Base-by-base conservation (phyloP, 768 basidiomycete genomes). In the Lentinula sp. region DNA sequence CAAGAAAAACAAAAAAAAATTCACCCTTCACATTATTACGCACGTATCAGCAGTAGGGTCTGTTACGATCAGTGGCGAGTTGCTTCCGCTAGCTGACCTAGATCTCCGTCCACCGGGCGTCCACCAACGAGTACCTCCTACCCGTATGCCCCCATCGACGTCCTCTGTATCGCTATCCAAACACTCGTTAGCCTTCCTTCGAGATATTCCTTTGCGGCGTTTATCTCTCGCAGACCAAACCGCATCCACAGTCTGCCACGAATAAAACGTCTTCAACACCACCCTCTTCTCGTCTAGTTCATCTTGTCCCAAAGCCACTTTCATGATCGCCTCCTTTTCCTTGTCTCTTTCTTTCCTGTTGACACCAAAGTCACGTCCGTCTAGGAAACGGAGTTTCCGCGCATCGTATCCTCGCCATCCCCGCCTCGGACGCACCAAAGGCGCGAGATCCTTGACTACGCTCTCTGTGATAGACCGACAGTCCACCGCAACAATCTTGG, bases 211-310 rank as follows among this genome's bases (percentile, higher is more conserved):
- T 72, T 84, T 90, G 61, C 84, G 80, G 64, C 84, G 77, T 76
- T 85, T 88, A 78, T 87, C 87, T 68, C 88, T 78, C 57, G 79
- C 81, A 37, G 79, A 75, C 61, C 80, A 79, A 52, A 93, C 91
- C 0, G 85, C 84, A 69, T 93, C 92, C 41, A 94, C 91, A 9
- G 83, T 88, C 77, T 93, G 89, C 89, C 90, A 92, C 53, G 87
- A 85, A 71, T 90, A 88, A 71, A 93, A 95, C 28, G 88, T 85
- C 81, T 93, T 93, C 65, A 94, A 69, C 55, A 91, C 87, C 28
- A 93, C 86, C 28, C 86, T 77, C 67, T 67, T 72, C 66, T 81
- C 79, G 64, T 93, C 91, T 68, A 91, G 91, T 71, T 95, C 93
- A 71, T 92, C 88, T 73, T 91, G 86, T 49, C 87, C 88, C 8